Conservation (phyloP, 441 rosid species). For the Isatis lusitanica region DNA sequence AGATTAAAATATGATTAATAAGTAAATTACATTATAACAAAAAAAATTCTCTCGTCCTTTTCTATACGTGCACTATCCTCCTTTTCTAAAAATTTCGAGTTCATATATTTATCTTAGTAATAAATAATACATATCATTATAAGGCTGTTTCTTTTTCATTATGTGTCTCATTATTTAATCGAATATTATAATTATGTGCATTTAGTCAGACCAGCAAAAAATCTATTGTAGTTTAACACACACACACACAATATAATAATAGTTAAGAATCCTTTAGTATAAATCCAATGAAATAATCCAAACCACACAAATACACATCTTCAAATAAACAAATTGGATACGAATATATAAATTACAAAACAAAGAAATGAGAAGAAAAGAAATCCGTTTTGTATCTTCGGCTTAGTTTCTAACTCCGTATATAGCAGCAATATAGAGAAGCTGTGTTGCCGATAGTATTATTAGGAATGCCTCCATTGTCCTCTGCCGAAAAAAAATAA, state of each 20-base stretch:
- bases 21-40: too few relatives aligned
- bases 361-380: neutral
- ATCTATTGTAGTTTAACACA: neutral
- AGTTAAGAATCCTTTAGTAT: neutral
- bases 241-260: neutral
- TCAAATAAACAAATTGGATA: neutral
- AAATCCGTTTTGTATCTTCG: neutral
- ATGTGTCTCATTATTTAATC: too few relatives aligned
- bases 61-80: too few relatives aligned
- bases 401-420: slow-evolving; percentile 42
- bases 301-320: slow-evolving; percentile 21
- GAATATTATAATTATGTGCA: neutral
- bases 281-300: slow-evolving; percentile 17
- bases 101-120: too few relatives aligned
- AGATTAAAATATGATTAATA: too few relatives aligned
- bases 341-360: slow-evolving; percentile 2
- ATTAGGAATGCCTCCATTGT: slow-evolving; percentile 94
- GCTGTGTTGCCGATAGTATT: slow-evolving; percentile 86
- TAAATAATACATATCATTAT: too few relatives aligned
- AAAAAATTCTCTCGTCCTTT: too few relatives aligned
- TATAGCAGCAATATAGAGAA: slow-evolving; percentile 69
- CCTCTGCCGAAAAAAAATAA: slow-evolving; percentile 49
- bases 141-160: too few relatives aligned
- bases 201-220: neutral
- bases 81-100: too few relatives aligned